These are phyloP conservation scores for Lycium ferocissimum DNA, from an alignment of 257 asterid species.

Conservation along the genomic window DNA sequence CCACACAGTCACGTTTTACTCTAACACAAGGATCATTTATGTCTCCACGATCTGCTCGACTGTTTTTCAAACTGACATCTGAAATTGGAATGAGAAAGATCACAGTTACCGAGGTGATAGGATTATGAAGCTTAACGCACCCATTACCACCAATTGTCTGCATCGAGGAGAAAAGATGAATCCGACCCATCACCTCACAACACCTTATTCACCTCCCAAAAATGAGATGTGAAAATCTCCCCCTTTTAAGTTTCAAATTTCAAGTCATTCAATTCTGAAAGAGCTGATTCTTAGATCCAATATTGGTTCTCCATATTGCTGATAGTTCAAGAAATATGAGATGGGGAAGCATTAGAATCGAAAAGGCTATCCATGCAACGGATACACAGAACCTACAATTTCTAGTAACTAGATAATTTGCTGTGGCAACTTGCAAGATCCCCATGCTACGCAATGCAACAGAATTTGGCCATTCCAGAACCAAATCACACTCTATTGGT, in stretches of 20 bases:
- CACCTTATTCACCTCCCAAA: neutral
- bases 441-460: neutral
- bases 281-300: neutral
- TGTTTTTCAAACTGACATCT: conserved; percentile 47
- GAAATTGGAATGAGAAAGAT: conserved; percentile 38
- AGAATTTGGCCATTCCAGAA: neutral
- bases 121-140: conserved; percentile 18
- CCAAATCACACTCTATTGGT: neutral
- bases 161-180: neutral
- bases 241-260: conserved; percentile 7
- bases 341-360: too few relatives aligned
- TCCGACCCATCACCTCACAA: neutral
- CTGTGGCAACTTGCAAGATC: neutral
- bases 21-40: conserved; percentile 80
- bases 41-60: conserved; percentile 59
- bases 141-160: neutral
- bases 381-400: neutral
- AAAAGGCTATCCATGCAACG: neutral
- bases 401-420: neutral
- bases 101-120: neutral
- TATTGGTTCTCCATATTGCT: neutral
- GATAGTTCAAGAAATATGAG: neutral
- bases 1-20: conserved; percentile 95
- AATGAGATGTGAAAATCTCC: neutral
- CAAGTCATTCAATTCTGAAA: neutral